Conservation (phyloP, 805 yeast species). For the Saccharomycopsis javanensis region DNA sequence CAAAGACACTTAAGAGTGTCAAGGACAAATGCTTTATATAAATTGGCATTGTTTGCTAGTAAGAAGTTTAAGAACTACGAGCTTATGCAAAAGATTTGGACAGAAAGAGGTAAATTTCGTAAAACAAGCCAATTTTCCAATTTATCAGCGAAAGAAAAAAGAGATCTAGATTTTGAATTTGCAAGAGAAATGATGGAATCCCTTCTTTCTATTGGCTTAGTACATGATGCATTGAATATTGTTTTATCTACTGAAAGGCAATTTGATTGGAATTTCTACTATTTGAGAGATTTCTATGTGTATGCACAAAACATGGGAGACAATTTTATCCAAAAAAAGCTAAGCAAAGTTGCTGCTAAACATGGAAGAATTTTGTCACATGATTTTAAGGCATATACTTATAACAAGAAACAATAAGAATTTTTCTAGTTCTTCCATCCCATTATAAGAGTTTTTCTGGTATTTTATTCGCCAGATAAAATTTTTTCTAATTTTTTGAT, state of each 20-base stretch:
- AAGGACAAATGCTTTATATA: slow-evolving; percentile 43
- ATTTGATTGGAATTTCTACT: slow-evolving; percentile 53
- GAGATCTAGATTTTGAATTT: slow-evolving; percentile 50
- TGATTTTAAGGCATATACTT: background rate
- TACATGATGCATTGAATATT: slow-evolving; percentile 62
- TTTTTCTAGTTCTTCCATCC: no score
- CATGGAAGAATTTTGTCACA: background rate
- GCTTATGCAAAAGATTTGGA: slow-evolving; percentile 63
- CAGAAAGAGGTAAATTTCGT: slow-evolving; percentile 68
- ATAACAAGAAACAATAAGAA: background rate
- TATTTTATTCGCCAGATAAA: no score
- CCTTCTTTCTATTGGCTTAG: slow-evolving; percentile 43
- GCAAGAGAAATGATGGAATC: slow-evolving; percentile 61
- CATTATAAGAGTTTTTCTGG: no score
- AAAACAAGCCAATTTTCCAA: slow-evolving; percentile 40
- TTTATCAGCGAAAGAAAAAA: slow-evolving; percentile 30
- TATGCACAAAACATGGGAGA: slow-evolving; percentile 18
- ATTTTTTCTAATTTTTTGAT: no score
- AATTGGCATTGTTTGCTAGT: slow-evolving; percentile 59
- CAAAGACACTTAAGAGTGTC: slow-evolving; percentile 22
- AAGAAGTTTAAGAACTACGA: slow-evolving; percentile 40
- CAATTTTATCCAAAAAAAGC: slow-evolving; percentile 3
- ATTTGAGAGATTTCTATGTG: slow-evolving; percentile 12
- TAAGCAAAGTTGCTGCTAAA: slow-evolving; percentile 7
- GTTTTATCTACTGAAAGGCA: slow-evolving; percentile 56